A percentile compares a stretch with the other conserved stretches of the same genome.
Conservation (phyloP, 805 yeast species). For the Hanseniaspora singularis region DNA sequence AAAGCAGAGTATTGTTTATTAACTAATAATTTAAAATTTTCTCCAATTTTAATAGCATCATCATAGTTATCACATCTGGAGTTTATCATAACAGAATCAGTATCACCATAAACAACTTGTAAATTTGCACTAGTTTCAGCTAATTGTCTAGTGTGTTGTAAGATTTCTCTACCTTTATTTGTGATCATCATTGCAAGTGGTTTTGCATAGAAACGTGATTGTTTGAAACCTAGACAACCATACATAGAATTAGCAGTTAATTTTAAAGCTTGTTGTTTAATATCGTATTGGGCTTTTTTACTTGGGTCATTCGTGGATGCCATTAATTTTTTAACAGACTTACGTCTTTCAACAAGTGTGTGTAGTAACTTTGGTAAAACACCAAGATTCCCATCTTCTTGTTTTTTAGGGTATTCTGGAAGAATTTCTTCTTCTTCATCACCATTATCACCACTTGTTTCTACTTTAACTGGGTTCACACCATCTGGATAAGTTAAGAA, state of each 20-base stretch:
- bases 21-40: slow-evolving; percentile 69
- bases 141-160: slow-evolving; percentile 81
- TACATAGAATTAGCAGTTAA: slow-evolving; percentile 99
- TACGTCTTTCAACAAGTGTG: slow-evolving; percentile 77
- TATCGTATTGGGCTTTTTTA: slow-evolving; percentile 77
- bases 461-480: slow-evolving; percentile 23
- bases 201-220: slow-evolving; percentile 87
- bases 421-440: slow-evolving; percentile 41
- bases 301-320: slow-evolving; percentile 55
- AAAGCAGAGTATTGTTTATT: slow-evolving; percentile 77
- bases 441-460: not conserved
- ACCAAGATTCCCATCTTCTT: slow-evolving; percentile 49
- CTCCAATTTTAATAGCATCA: slow-evolving; percentile 75
- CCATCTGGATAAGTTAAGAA: slow-evolving; percentile 10
- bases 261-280: slow-evolving; percentile 89
- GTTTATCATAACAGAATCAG: slow-evolving; percentile 97
- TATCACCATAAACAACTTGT: slow-evolving; percentile 91
- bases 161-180: slow-evolving; percentile 86
- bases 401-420: slow-evolving; percentile 55
- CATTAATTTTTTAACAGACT: slow-evolving; percentile 78
- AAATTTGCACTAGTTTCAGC: slow-evolving; percentile 69
- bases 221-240: slow-evolving; percentile 89
- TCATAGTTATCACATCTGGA: slow-evolving; percentile 58
- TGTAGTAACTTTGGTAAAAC: slow-evolving; percentile 77
- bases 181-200: slow-evolving; percentile 94